A percentile compares a stretch with the other conserved stretches of the same genome.
Conservation (phyloP, 164 flowering plant genomes). For the Vitis vinifera region DNA sequence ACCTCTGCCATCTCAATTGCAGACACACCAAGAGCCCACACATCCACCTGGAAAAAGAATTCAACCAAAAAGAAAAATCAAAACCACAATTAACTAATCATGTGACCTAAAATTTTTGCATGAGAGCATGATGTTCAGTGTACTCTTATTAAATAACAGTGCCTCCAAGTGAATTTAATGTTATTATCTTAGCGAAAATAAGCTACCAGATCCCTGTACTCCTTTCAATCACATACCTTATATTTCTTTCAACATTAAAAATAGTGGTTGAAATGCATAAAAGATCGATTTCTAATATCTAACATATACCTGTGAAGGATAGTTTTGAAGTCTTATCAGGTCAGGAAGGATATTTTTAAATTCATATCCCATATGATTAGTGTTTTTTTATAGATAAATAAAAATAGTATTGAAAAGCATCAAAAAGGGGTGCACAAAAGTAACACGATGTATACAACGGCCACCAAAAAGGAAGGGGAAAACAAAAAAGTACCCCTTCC, state of each 20-base stretch:
- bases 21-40: constrained; percentile 99
- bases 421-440: no score
- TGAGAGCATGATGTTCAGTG: background rate
- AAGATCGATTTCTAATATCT: no score
- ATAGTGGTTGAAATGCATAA: background rate
- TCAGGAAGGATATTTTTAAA: no score
- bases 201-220: background rate
- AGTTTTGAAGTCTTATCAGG: no score
- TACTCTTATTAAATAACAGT: background rate
- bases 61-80: background rate
- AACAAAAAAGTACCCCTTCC: no score
- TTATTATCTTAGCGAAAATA: background rate
- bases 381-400: no score
- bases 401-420: no score
- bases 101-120: background rate
- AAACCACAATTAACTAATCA: background rate
- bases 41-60: constrained; percentile 77
- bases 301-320: no score
- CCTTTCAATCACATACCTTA: background rate
- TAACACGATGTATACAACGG: no score
- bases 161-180: no score
- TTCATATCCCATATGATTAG: no score
- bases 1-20: constrained; percentile 99
- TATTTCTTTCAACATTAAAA: background rate
- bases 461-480: no score